Conservation (phyloP, 2,329 filamentous ascomycete genomes). For the Trichoderma sp. region DNA sequence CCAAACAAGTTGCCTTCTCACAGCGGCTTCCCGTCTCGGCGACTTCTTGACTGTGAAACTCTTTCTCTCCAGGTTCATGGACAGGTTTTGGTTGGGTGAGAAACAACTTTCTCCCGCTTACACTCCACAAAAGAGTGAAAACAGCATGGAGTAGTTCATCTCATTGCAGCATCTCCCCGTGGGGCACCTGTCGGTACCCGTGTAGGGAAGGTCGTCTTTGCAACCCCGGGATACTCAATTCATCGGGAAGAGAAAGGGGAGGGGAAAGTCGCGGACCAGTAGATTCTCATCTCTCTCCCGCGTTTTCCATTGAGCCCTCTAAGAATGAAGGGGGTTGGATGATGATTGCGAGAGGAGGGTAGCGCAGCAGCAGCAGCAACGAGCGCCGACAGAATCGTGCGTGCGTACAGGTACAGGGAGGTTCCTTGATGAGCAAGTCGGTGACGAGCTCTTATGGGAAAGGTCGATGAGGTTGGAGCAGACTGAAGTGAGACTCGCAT, state of each 20-base stretch:
- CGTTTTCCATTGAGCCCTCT: background rate
- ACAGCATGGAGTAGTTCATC: background rate
- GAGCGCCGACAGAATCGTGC: background rate
- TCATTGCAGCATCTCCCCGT: constrained; percentile 10
- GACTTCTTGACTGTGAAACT: background rate
- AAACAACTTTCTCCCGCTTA: background rate
- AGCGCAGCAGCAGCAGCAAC: constrained; percentile 12
- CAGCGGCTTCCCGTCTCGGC: background rate
- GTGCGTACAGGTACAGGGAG: background rate
- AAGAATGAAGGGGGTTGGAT: background rate
- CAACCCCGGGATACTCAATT: background rate
- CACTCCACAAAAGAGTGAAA: background rate
- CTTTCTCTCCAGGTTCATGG: background rate
- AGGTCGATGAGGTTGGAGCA: background rate
- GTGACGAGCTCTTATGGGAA: background rate
- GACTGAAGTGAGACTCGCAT: constrained; percentile 1
- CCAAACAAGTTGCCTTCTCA: background rate
- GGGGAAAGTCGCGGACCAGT: background rate
- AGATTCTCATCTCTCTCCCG: background rate
- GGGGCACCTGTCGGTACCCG: background rate
- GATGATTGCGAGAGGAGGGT: background rate
- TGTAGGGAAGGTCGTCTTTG: background rate
- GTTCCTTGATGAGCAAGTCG: background rate
- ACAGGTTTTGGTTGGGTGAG: background rate
- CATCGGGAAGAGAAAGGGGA: background rate